Evolutionary conservation across 1,284 basidiomycete genomes (phyloP), one percentile per base, ranked within the genome.

Genomic region (Fomitopsis schrenkii): DNA sequence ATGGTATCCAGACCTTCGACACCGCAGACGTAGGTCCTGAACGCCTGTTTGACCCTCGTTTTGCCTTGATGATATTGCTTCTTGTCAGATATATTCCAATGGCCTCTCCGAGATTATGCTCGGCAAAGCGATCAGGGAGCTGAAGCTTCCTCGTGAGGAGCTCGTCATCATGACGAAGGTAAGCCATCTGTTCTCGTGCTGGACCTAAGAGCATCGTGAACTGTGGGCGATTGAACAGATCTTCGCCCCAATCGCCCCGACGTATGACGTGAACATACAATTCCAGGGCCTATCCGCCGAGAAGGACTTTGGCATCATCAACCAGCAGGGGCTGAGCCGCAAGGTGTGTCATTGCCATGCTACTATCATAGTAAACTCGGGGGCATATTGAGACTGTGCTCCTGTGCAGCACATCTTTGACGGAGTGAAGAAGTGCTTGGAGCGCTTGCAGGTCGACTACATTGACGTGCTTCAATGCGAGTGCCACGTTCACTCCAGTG

Each of bases 141-240:
- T 80, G 64, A 73, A 81, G 33, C 76, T 87, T 35, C 83, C 83
- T 6, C 77, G 86, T 19, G 81, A 83, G 28, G 79, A 83, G 66
- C 75, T 85, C 19, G 83, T 87, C 19, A 76, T 86, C 57, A 72
- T 86, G 71, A 85, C 84, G 42, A 86, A 86, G 76, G 78, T 79
- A 1, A 41, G 15, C 40, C 9, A 30, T 35, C 28, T 45, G 35
- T 28, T 33, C 26, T 15, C 8, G 22, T 50, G 46, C 28, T 9
- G 2, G 2, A 12, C 38, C 5, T 8, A 14, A 38, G 15, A 12
- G 41, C 15, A 6, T 30, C 8, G 30, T 33, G 30, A 33, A 33
- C 30, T 33, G 30, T 33, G 30, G 30, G 8, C 8, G 30, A 8
- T 33, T 33, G 6, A 17, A 8, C 48, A 64, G 63, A 12, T 65